Conservation (phyloP, 2,329 filamentous ascomycete species). For the Mollisiaceae sp. region DNA sequence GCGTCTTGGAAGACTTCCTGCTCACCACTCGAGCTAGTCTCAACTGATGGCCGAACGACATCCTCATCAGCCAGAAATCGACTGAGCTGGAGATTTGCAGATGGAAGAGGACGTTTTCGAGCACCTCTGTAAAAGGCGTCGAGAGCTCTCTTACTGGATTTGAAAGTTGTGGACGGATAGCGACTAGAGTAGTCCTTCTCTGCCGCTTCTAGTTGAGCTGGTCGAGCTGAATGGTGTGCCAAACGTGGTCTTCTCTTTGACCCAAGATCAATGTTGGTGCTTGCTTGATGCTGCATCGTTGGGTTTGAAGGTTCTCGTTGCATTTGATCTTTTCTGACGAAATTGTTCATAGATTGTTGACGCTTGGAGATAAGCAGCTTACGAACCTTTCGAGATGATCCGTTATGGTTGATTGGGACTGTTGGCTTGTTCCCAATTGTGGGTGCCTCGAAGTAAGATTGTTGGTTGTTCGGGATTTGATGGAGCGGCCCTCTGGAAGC, state of each 20-base stretch:
- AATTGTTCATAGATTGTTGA: constrained; percentile 40
- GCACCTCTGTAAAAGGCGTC: constrained; percentile 58
- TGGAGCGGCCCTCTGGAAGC: constrained; percentile 24
- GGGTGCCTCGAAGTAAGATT: constrained; percentile 25
- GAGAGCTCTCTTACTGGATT: constrained; percentile 56
- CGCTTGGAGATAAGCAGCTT: constrained; percentile 32
- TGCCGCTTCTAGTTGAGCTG: constrained; percentile 61
- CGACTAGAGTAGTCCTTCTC: constrained; percentile 44
- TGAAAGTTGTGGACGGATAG: constrained; percentile 48
- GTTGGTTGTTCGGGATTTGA: constrained; percentile 32
- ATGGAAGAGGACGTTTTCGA: constrained; percentile 40
- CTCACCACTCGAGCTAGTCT: constrained; percentile 6
- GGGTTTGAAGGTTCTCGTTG: neutral
- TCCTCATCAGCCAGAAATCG: constrained; percentile 43
- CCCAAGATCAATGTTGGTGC: neutral
- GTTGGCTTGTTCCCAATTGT: neutral
- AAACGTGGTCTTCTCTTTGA: constrained; percentile 22
- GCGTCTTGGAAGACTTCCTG: neutral
- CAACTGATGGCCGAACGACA: constrained; percentile 23
- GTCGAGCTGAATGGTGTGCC: constrained; percentile 43
- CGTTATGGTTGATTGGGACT: neutral
- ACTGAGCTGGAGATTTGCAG: constrained; percentile 45
- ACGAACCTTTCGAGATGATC: constrained; percentile 9
- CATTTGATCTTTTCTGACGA: constrained; percentile 37
- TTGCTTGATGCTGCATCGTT: neutral